These are phyloP conservation scores for Ascochyta lentis DNA, from an alignment of 2,329 filamentous ascomycete genomes.

Conservation along the genomic window DNA sequence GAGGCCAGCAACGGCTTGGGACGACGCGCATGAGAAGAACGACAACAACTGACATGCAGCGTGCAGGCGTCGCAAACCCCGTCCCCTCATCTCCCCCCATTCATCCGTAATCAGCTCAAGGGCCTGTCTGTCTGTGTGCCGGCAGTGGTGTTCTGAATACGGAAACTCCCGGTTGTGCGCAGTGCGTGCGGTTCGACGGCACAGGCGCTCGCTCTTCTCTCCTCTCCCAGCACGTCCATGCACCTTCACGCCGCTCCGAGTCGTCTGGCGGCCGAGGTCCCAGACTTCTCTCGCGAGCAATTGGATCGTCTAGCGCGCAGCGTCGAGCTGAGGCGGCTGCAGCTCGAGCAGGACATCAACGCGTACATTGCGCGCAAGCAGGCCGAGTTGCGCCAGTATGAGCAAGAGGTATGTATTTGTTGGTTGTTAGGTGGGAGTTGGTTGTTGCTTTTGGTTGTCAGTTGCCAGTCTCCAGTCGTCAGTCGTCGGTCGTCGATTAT, in stretches of 20 bases:
- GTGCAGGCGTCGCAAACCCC: conserved; percentile 18
- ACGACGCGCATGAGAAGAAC: conserved; percentile 48
- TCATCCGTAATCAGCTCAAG: conserved; percentile 9
- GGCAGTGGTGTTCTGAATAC: conserved; percentile 16
- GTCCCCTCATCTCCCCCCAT: background rate
- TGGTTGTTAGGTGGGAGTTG: no score
- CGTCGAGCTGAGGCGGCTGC: conserved; percentile 45
- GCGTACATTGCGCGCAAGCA: conserved; percentile 45
- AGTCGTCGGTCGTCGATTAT: no score
- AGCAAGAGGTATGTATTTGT: conserved; percentile 33
- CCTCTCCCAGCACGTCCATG: conserved; percentile 29
- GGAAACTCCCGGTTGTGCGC: conserved; percentile 22
- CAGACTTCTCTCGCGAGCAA: conserved; percentile 41
- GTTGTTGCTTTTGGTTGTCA: no score
- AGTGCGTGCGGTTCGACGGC: background rate
- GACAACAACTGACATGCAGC: conserved; percentile 24
- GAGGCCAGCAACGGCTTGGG: conserved; percentile 6
- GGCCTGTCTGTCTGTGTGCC: background rate
- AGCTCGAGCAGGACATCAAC: conserved; percentile 46
- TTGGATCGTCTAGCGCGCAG: conserved; percentile 41
- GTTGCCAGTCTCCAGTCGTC: no score
- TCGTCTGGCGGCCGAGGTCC: conserved; percentile 40
- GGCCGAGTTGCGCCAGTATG: conserved; percentile 40
- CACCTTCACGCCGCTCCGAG: conserved; percentile 37
- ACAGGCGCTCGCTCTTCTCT: background rate